Percentiles rank a stretch among this genome's conserved stretches.
Evolutionary conservation across 2,329 filamentous ascomycete species (phyloP).

Genomic region (Nemania sp.): DNA sequence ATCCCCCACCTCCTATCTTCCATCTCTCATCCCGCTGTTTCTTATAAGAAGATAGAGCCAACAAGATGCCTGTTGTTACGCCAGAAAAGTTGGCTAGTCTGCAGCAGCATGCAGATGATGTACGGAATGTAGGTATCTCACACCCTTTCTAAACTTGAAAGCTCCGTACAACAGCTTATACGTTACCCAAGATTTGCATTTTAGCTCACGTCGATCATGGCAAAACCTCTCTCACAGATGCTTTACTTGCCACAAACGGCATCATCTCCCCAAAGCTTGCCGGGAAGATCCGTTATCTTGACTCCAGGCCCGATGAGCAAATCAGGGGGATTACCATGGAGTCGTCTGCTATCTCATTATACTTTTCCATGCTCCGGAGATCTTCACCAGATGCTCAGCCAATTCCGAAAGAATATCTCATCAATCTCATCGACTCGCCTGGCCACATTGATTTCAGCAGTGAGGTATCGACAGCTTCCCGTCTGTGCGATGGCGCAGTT

Average conservation of each 20-base stretch:
- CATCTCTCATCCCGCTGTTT: constrained; percentile 22
- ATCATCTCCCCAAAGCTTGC: constrained; percentile 98
- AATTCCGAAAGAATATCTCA: constrained; percentile 87
- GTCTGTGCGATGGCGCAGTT: constrained; percentile 92
- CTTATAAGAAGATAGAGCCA: constrained; percentile 5
- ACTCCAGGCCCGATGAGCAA: constrained; percentile 96
- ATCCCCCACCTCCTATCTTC: constrained; percentile 38
- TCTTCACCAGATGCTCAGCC: constrained; percentile 74
- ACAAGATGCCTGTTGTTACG: constrained; percentile 86
- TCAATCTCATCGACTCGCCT: constrained; percentile 97
- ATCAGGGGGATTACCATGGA: constrained; percentile 99
- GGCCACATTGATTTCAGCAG: constrained; percentile 99
- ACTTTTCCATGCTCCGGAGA: constrained; percentile 90
- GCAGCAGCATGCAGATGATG: constrained; percentile 86
- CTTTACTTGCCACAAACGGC: constrained; percentile 96
- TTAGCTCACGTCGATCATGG: constrained; percentile 97
- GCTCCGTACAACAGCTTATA: constrained; percentile 42
- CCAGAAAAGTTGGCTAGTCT: constrained; percentile 91
- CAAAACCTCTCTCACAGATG: constrained; percentile 96
- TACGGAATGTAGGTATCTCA: constrained; percentile 81
- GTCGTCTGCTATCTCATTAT: constrained; percentile 95
- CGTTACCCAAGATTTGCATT: constrained; percentile 82
- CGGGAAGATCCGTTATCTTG: constrained; percentile 97
- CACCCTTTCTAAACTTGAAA: constrained; percentile 42
- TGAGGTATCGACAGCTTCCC: constrained; percentile 94